Evolutionary conservation across 2,329 filamentous ascomycete genomes (phyloP).

Genomic region (Trichophyton schoenleinii): DNA sequence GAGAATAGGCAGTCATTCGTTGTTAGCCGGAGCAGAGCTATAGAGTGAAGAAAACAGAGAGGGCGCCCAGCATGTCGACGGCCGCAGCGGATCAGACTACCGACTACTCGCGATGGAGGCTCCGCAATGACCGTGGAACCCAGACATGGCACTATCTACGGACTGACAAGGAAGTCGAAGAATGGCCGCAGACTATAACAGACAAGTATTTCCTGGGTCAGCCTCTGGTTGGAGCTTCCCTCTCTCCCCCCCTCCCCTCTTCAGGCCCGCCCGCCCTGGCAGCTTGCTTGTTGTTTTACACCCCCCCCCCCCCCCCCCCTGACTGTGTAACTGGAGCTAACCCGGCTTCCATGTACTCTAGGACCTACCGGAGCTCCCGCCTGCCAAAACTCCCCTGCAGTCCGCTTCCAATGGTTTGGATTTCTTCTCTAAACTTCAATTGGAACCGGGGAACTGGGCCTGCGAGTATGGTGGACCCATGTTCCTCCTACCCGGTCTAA

Average conservation of each 20-base stretch:
- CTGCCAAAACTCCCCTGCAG: constrained; percentile 59
- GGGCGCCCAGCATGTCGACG: background rate
- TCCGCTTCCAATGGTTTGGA: constrained; percentile 68
- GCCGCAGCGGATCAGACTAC: constrained; percentile 41
- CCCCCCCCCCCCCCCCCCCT: too few species aligned
- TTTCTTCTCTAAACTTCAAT: constrained; percentile 82
- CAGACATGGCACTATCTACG: constrained; percentile 90
- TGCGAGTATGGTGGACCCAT: constrained; percentile 97
- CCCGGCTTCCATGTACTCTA: constrained; percentile 26
- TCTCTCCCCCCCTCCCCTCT: background rate
- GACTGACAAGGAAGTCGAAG: constrained; percentile 54
- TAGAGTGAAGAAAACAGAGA: background rate
- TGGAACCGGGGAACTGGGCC: constrained; percentile 83
- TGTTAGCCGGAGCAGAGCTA: too few species aligned
- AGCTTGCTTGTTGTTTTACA: background rate
- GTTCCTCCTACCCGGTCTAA: constrained; percentile 79
- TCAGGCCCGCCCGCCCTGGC: background rate
- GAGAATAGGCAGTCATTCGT: too few species aligned
- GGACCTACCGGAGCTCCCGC: constrained; percentile 60
- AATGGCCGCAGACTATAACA: constrained; percentile 77
- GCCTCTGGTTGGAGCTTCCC: constrained; percentile 48
- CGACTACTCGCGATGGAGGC: constrained; percentile 70
- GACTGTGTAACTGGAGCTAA: background rate
- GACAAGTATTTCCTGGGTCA: constrained; percentile 82
- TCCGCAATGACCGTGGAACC: constrained; percentile 68